These are phyloP conservation scores for Leccinellum rugosiceps DNA, from an alignment of 768 basidiomycete species.

Conservation along the genomic window DNA sequence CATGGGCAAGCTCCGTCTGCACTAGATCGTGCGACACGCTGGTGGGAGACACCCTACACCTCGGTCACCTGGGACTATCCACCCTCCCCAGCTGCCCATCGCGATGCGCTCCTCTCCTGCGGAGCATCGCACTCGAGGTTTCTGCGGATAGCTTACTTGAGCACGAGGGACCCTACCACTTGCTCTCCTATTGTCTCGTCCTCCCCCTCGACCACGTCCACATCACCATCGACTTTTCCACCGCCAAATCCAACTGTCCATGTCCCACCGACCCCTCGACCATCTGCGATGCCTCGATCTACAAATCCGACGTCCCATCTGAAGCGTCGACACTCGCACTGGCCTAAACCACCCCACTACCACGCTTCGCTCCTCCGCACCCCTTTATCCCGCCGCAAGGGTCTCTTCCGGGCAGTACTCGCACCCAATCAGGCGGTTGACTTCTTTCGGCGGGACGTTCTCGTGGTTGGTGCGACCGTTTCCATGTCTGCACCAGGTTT, in stretches of 20 bases:
- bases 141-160: conserved; percentile 23
- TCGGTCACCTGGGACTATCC: conserved; percentile 24
- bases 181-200: not conserved
- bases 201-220: too few species aligned
- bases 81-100: conserved; percentile 7
- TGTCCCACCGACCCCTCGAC: conserved; percentile 2
- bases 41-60: conserved; percentile 13
- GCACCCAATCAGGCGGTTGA: conserved; percentile 19
- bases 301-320: conserved; percentile 5
- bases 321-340: conserved; percentile 12
- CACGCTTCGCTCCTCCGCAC: conserved; percentile 28
- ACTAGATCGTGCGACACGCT: not conserved
- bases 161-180: conserved; percentile 2
- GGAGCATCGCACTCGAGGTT: conserved; percentile 29
- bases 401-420: conserved; percentile 23
- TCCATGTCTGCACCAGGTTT: not conserved
- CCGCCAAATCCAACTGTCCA: not conserved
- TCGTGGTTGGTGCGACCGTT: not conserved
- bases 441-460: conserved; percentile 26
- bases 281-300: conserved; percentile 7
- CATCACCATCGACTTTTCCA: not conserved
- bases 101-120: conserved; percentile 21
- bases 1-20: conserved; percentile 1
- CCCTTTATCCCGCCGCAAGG: conserved; percentile 23
- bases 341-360: conserved; percentile 29